phyloP scores from a whole-genome alignment of 108 stramenopile genomes.

The Mediolabrus comicus region DNA sequence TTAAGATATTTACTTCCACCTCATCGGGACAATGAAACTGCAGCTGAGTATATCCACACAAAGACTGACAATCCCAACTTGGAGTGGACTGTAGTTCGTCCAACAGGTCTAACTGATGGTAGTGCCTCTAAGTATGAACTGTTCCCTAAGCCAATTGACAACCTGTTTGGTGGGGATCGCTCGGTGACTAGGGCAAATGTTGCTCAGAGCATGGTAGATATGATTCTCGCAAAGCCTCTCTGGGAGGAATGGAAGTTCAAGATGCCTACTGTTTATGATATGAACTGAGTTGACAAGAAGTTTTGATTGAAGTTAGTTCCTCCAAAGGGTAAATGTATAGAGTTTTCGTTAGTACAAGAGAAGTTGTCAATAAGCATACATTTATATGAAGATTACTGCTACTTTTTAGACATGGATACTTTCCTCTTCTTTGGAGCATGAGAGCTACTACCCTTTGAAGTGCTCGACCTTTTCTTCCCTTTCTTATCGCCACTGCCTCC shows the following conservation, averaged over 20 bases:
- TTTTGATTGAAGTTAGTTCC: too few relatives aligned
- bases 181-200: slow-evolving; percentile 23
- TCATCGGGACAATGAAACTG: slow-evolving; percentile 60
- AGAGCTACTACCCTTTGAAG: neutral
- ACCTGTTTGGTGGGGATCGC: slow-evolving; percentile 18
- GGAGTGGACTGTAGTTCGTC: slow-evolving; percentile 59
- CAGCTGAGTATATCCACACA: slow-evolving; percentile 42
- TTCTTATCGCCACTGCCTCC: slow-evolving; percentile 9
- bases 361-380: too few relatives aligned
- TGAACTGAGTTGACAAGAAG: slow-evolving; percentile 4
- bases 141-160: slow-evolving; percentile 15
- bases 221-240: slow-evolving; percentile 7
- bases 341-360: too few relatives aligned
- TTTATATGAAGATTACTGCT: too few relatives aligned
- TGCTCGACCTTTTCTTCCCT: slow-evolving; percentile 6
- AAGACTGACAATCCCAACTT: slow-evolving; percentile 9
- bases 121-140: slow-evolving; percentile 28
- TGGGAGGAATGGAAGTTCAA: slow-evolving; percentile 38
- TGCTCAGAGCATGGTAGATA: slow-evolving; percentile 32
- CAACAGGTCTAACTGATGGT: slow-evolving; percentile 55
- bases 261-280: slow-evolving; percentile 42
- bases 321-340: too few relatives aligned
- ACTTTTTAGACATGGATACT: neutral
- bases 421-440: slow-evolving; percentile 7
- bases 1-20: slow-evolving; percentile 58